These are phyloP conservation scores for Albugo candida DNA, from an alignment of 352 stramenopile species.

Conservation along the genomic window DNA sequence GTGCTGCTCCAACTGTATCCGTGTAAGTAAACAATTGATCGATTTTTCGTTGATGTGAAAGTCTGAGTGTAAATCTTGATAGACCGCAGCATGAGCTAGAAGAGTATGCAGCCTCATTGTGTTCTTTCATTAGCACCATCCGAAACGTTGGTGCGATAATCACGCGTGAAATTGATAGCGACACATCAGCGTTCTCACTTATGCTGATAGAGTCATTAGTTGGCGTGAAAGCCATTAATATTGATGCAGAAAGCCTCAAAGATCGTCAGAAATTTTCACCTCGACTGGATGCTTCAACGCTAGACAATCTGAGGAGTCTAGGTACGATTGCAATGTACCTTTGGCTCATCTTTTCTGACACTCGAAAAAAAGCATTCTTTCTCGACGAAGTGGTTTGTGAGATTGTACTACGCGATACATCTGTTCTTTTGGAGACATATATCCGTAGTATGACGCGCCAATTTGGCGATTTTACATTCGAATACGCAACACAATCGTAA, in stretches of 20 bases:
- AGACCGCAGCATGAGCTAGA: slow-evolving; percentile 40
- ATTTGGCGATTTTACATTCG: slow-evolving; percentile 7
- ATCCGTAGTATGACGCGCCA: slow-evolving; percentile 16
- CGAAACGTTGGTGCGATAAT: slow-evolving; percentile 26
- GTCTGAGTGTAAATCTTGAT: not conserved
- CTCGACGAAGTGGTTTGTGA: slow-evolving; percentile 64
- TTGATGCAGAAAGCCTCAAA: slow-evolving; percentile 2
- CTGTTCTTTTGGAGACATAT: slow-evolving; percentile 43
- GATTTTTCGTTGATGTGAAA: not conserved
- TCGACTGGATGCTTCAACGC: slow-evolving; percentile 11
- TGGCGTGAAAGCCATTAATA: slow-evolving; percentile 12
- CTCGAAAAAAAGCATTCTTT: slow-evolving; percentile 29
- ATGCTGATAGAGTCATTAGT: too few relatives aligned
- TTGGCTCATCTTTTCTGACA: not conserved
- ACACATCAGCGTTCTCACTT: too few relatives aligned
- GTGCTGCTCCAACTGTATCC: slow-evolving; percentile 25
- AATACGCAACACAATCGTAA: not conserved
- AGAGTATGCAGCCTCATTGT: slow-evolving; percentile 48
- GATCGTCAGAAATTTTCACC: slow-evolving; percentile 1
- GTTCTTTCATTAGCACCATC: slow-evolving; percentile 52
- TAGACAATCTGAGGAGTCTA: slow-evolving; percentile 29
- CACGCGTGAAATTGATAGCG: too few relatives aligned
- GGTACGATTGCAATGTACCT: slow-evolving; percentile 13
- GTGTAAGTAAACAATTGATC: slow-evolving; percentile 14
- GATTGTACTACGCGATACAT: slow-evolving; percentile 53